Percentiles rank a stretch among this genome's conserved stretches.
These are phyloP conservation scores for Pontederia paniculata DNA, from an alignment of 176 grass and related monocot genomes.

Conservation along the genomic window DNA sequence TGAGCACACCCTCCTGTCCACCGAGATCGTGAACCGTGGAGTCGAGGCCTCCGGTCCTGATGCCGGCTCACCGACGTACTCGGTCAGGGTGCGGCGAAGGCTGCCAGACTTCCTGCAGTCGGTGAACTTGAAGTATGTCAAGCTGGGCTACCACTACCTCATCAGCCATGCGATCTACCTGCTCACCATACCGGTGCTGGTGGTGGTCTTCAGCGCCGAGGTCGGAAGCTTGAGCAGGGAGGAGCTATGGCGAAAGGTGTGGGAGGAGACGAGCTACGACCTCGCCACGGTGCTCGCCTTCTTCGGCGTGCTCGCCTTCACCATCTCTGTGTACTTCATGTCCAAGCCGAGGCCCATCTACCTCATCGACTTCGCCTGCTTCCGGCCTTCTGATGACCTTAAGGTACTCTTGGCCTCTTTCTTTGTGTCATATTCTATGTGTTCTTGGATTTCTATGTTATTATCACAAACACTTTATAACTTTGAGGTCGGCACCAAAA, in stretches of 20 bases:
- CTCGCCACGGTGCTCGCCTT: constrained; percentile 88
- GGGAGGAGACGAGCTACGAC: constrained; percentile 82
- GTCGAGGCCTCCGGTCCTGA: constrained; percentile 80
- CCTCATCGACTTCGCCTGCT: constrained; percentile 87
- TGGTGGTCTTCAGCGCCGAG: constrained; percentile 77
- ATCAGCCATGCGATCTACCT: constrained; percentile 90
- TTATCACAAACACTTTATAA: no score
- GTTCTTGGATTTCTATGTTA: no score
- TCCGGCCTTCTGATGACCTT: constrained; percentile 72
- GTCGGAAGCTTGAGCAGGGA: constrained; percentile 79
- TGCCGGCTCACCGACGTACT: constrained; percentile 81
- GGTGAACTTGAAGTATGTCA: constrained; percentile 93
- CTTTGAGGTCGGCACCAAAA: no score
- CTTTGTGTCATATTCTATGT: no score
- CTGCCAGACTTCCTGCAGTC: constrained; percentile 92
- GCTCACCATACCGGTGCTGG: constrained; percentile 76
- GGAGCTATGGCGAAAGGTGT: constrained; percentile 72
- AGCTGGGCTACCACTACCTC: constrained; percentile 85
- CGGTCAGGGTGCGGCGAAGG: constrained; percentile 72
- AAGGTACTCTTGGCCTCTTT: constrained; percentile 36
- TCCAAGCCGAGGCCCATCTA: constrained; percentile 72
- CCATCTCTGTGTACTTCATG: constrained; percentile 83
- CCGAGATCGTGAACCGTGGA: constrained; percentile 91
- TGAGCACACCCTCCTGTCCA: constrained; percentile 66
- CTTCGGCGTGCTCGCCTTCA: constrained; percentile 79